Evolutionary conservation across 2,329 filamentous ascomycete genomes (phyloP).

Genomic region (Cytospora chrysosperma): DNA sequence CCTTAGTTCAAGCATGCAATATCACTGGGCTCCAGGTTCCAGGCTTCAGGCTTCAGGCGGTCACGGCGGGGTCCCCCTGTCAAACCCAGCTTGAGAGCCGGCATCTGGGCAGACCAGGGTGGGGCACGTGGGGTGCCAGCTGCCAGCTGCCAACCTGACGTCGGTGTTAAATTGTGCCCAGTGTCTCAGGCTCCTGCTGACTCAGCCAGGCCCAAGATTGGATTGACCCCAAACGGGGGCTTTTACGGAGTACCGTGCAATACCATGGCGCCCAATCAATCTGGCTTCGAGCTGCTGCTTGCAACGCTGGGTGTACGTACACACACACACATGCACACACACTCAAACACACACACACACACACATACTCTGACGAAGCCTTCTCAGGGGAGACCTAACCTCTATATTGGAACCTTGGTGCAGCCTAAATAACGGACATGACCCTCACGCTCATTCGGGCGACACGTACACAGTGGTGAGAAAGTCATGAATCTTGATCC

Average conservation of each 20-base stretch:
- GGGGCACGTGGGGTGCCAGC: not conserved
- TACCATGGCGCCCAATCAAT: not conserved
- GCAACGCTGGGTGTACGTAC: not conserved
- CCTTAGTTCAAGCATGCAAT: not conserved
- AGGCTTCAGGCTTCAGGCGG: not conserved
- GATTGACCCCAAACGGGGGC: not conserved
- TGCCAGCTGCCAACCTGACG: not conserved
- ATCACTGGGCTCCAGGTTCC: not conserved
- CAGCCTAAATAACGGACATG: not conserved
- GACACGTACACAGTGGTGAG: not conserved
- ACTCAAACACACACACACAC: too few species aligned
- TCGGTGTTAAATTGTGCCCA: too few species aligned
- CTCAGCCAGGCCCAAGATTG: not conserved
- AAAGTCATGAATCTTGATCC: conserved; percentile 13
- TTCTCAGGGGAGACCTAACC: not conserved
- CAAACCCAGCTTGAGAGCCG: not conserved
- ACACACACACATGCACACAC: not conserved
- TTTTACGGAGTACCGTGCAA: not conserved
- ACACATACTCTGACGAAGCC: not conserved
- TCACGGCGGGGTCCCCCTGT: not conserved
- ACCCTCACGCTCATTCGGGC: not conserved
- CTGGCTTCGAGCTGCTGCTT: not conserved
- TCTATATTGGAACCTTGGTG: not conserved
- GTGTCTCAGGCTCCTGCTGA: not conserved
- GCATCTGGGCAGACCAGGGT: not conserved